phyloP scores from a whole-genome alignment of 345 rosid species.

The Hypericum perforatum region DNA sequence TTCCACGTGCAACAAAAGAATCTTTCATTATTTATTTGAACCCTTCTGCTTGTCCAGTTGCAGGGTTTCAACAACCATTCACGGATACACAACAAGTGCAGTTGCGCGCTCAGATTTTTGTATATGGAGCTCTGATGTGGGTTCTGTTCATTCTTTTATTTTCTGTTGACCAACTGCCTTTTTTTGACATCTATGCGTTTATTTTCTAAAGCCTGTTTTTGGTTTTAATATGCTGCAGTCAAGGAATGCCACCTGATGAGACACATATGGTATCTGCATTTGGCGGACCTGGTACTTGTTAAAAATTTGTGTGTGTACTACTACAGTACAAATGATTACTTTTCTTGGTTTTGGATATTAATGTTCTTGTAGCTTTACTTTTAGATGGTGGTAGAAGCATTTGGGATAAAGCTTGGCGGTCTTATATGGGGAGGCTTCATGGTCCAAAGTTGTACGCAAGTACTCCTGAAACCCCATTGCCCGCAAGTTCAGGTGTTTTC shows the following conservation, averaged over 20 bases:
- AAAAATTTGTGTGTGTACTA: constrained; percentile 7
- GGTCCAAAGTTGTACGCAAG: constrained; percentile 39
- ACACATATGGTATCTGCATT: constrained; percentile 92
- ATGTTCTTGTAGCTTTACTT: constrained; percentile 13
- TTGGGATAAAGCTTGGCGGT: constrained; percentile 85
- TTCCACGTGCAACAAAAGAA: constrained; percentile 35
- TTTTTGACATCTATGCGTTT: neutral
- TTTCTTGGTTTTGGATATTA: constrained; percentile 6
- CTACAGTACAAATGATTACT: neutral
- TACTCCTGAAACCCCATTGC: constrained; percentile 62
- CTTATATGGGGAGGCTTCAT: constrained; percentile 44
- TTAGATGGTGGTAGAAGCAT: constrained; percentile 71
- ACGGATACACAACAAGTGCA: constrained; percentile 97
- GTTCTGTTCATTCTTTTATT: constrained; percentile 18
- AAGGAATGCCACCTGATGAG: constrained; percentile 89
- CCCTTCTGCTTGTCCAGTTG: constrained; percentile 38
- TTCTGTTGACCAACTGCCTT: neutral
- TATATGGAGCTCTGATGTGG: constrained; percentile 93
- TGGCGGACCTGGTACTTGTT: constrained; percentile 74
- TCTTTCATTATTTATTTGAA: constrained; percentile 67
- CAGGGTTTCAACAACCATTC: constrained; percentile 76
- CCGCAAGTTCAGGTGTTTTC: constrained; percentile 50
- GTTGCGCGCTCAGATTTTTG: constrained; percentile 97
- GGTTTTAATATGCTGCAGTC: constrained; percentile 40
- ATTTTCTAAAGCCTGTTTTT: constrained; percentile 6